Evolutionary conservation across 305 asterid genomes (phyloP).

Genomic region (Plantago coronopus): DNA sequence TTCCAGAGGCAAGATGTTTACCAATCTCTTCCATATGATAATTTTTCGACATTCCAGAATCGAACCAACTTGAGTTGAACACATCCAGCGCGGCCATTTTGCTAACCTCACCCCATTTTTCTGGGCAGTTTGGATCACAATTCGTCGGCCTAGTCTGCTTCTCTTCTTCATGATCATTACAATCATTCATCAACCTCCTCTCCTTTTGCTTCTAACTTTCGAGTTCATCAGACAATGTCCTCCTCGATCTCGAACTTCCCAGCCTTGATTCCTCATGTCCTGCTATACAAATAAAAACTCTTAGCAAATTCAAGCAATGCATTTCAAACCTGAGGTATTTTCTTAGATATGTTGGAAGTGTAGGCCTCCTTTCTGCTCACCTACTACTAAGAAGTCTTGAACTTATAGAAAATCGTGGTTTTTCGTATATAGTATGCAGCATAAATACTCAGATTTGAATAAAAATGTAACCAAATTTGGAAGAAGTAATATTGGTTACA

Average conservation of each 20-base stretch:
- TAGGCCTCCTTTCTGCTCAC: too few relatives aligned
- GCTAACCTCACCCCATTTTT: conserved; percentile 37
- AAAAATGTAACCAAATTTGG: too few relatives aligned
- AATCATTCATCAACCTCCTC: conserved; percentile 8
- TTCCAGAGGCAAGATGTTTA: conserved; percentile 32
- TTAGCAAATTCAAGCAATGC: neutral
- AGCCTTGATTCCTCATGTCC: conserved; percentile 37
- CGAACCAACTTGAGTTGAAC: conserved; percentile 38
- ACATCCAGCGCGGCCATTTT: conserved; percentile 42
- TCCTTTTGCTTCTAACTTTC: conserved; percentile 33
- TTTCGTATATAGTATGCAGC: too few relatives aligned
- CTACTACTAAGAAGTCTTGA: too few relatives aligned
- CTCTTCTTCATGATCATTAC: conserved; percentile 16
- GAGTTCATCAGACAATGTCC: conserved; percentile 57
- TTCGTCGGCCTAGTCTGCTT: conserved; percentile 14
- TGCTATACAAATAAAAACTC: conserved; percentile 19
- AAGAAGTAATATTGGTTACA: too few relatives aligned
- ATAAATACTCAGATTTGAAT: too few relatives aligned
- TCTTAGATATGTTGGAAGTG: too few relatives aligned
- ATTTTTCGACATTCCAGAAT: conserved; percentile 24
- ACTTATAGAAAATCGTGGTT: too few relatives aligned
- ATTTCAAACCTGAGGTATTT: neutral
- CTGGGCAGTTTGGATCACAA: conserved; percentile 10
- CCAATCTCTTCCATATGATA: conserved; percentile 35
- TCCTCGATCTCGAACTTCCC: conserved; percentile 42